phyloP scores from a whole-genome alignment of 164 flowering plant species.

The Euptelea pleiosperma region DNA sequence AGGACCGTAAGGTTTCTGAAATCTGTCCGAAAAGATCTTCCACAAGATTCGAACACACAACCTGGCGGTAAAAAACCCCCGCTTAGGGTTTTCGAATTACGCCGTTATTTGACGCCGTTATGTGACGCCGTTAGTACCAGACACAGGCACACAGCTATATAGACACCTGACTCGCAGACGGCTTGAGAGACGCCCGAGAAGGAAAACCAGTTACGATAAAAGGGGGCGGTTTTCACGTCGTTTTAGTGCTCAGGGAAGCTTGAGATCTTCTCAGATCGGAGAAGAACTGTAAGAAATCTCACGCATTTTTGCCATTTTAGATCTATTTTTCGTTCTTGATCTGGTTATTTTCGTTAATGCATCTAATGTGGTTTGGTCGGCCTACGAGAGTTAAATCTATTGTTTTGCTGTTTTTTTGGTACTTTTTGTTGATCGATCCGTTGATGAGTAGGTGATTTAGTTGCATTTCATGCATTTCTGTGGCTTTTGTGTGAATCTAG shows the following conservation, averaged over 20 bases:
- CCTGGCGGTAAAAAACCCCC: background rate
- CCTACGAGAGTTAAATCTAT: background rate
- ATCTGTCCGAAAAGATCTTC: slow-evolving; percentile 1
- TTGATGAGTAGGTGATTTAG: background rate
- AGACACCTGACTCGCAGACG: background rate
- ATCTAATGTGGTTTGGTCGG: slow-evolving; percentile 22
- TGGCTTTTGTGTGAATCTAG: slow-evolving; percentile 5
- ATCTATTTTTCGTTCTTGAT: slow-evolving; percentile 10
- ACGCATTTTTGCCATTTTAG: slow-evolving; percentile 2
- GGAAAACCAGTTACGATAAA: slow-evolving; percentile 6
- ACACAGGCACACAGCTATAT: slow-evolving; percentile 4
- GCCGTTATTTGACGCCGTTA: slow-evolving; percentile 29
- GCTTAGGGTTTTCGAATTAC: slow-evolving; percentile 14
- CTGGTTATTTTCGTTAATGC: background rate
- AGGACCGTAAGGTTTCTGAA: background rate
- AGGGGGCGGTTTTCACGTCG: background rate
- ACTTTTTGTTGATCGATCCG: slow-evolving; percentile 11
- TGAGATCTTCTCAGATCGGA: slow-evolving; percentile 35
- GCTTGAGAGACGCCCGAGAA: background rate
- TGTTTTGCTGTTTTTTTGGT: background rate
- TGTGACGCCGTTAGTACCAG: slow-evolving; percentile 23
- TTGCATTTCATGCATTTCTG: background rate
- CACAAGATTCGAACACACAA: slow-evolving; percentile 16
- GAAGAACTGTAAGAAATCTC: slow-evolving; percentile 25
- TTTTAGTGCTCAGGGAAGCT: background rate